Conservation (phyloP, 1,284 basidiomycete genomes). For the Ceratobasidium papillatum region DNA sequence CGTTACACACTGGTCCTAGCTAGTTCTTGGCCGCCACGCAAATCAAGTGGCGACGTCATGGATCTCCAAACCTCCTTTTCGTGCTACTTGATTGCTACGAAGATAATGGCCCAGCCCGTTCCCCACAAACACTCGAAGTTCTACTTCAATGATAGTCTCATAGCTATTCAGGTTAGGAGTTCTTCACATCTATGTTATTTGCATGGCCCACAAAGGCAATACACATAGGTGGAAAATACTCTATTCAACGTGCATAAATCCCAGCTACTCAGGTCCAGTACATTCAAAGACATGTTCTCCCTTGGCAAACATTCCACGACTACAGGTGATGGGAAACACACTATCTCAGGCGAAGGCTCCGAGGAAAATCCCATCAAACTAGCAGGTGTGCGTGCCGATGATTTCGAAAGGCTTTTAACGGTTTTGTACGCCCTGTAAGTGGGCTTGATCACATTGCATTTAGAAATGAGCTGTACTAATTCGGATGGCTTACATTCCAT, state of each 20-base stretch:
- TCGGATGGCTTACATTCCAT: neutral
- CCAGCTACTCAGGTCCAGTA: conserved; percentile 14
- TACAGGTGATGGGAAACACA: neutral
- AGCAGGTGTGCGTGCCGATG: neutral
- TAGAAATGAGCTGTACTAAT: neutral
- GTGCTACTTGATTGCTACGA: no score
- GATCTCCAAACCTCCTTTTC: neutral
- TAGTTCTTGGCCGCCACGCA: no score
- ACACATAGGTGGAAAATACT: conserved; percentile 32
- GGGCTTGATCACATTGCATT: neutral
- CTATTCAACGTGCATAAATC: conserved; percentile 30
- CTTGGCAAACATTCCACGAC: neutral
- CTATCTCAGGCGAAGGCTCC: neutral
- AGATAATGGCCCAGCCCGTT: neutral
- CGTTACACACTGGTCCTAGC: no score
- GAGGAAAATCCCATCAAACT: conserved; percentile 17
- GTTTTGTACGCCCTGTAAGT: conserved; percentile 16
- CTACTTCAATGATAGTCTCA: conserved; percentile 17
- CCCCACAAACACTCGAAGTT: conserved; percentile 7
- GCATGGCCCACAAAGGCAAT: no score
- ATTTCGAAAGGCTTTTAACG: conserved; percentile 15
- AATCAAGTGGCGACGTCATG: no score
- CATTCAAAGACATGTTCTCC: conserved; percentile 38
- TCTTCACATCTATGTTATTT: neutral
- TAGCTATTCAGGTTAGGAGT: neutral